Evolutionary conservation across 805 yeast genomes (phyloP).

Genomic region (Nadsonia fulvescens): DNA sequence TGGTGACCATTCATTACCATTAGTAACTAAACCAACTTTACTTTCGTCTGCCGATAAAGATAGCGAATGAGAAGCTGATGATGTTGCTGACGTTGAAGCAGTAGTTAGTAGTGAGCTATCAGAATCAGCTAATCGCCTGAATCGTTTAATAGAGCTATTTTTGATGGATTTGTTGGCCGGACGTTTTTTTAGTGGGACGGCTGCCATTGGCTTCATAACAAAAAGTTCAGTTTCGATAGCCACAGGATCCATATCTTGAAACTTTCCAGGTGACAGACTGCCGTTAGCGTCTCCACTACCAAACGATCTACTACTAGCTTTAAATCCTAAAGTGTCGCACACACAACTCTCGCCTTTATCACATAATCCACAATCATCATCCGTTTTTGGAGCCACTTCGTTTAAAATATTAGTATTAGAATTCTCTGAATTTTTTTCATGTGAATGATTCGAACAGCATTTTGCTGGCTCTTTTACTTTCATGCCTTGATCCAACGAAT

Average conservation of each 20-base stretch:
- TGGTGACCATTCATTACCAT: slow-evolving; percentile 2
- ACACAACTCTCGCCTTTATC: slow-evolving; percentile 17
- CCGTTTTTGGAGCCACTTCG: slow-evolving; percentile 1
- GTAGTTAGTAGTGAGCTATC: slow-evolving; percentile 4
- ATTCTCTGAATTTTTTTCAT: slow-evolving; percentile 1
- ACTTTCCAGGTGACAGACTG: too few relatives aligned
- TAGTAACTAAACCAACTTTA: slow-evolving; percentile 3
- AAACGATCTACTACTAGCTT: too few relatives aligned
- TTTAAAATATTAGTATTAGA: slow-evolving; percentile 2
- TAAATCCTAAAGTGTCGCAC: slow-evolving; percentile 18
- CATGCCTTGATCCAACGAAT: too few relatives aligned
- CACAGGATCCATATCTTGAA: slow-evolving; percentile 10
- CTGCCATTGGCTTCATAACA: slow-evolving; percentile 40
- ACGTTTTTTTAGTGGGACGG: slow-evolving; percentile 35
- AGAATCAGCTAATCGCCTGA: slow-evolving; percentile 8
- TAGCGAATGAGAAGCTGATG: slow-evolving; percentile 2
- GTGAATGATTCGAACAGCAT: neutral
- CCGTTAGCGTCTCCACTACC: too few relatives aligned
- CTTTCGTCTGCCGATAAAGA: slow-evolving; percentile 2
- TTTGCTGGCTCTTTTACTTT: too few relatives aligned
- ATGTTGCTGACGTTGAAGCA: slow-evolving; percentile 1
- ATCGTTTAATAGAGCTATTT: slow-evolving; percentile 4
- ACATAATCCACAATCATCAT: slow-evolving; percentile 18
- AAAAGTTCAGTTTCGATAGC: slow-evolving; percentile 15
- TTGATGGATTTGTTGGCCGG: slow-evolving; percentile 1